Evolutionary conservation across 345 rosid genomes (phyloP).

Genomic region (Salix udensis): DNA sequence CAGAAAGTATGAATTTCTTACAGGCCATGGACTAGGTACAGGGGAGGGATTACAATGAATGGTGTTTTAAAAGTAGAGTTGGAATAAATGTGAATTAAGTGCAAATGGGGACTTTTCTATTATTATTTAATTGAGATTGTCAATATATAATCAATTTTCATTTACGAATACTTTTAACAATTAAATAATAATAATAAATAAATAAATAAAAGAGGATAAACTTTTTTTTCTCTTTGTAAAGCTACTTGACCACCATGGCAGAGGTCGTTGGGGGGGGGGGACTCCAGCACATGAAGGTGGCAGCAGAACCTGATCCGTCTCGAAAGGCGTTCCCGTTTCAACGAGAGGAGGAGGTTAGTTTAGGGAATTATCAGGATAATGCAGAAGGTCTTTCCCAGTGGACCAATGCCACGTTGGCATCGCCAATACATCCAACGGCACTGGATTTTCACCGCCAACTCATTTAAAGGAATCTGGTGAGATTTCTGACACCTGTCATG

Average conservation of each 20-base stretch:
- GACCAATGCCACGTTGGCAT: constrained; percentile 4
- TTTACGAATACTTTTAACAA: too few species aligned
- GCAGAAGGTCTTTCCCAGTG: not conserved
- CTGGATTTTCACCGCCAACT: constrained; percentile 12
- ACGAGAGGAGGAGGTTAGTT: constrained; percentile 11
- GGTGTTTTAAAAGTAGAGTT: too few species aligned
- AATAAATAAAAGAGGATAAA: not conserved
- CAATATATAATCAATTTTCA: too few species aligned
- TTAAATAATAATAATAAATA: not conserved
- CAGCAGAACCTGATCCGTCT: constrained; percentile 50
- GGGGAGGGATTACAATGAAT: too few species aligned
- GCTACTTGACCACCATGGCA: not conserved
- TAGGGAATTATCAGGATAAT: constrained; percentile 17
- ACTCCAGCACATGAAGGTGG: constrained; percentile 33
- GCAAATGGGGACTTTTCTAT: too few species aligned
- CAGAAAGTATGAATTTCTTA: too few species aligned
- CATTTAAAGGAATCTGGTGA: constrained; percentile 34
- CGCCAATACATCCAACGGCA: constrained; percentile 14
- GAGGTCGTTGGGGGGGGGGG: constrained; percentile 9
- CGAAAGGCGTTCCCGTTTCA: constrained; percentile 45
- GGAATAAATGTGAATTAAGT: too few species aligned
- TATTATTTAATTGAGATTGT: too few species aligned
- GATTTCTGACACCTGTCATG: constrained; percentile 54
- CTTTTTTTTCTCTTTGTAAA: too few species aligned
- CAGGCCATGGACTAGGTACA: too few species aligned